Evolutionary conservation across 768 basidiomycete genomes (phyloP), one percentile per base, ranked within the genome.

Genomic region (Lentinula sp.): DNA sequence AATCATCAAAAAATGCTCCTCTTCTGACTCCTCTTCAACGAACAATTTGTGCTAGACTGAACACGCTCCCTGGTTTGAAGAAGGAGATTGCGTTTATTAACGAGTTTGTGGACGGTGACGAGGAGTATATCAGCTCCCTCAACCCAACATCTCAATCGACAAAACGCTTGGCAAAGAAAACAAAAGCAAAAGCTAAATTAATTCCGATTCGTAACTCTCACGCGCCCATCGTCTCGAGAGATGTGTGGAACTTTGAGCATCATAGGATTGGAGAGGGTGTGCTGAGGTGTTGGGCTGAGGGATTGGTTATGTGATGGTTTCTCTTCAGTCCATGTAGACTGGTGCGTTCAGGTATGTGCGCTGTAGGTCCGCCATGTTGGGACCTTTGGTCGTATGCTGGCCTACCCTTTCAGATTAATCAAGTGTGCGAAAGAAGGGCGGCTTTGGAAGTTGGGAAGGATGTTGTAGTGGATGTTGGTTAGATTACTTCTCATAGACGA

Each of bases 21-120:
- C 45, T 67, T 31, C 63, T 92, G 28, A 82, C 81, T 15, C 75
- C 81, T 1, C 68, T 78, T 10, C 91, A 94, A 68, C 78, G 71
- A 15, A 76, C 73, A 60, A 84, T 88, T 32, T 82, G 82, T 5
- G 72, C 71, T 5, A 80, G 76, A 70, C 75, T 94, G 40, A 93
- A 93, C 70, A 75, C 74, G 46, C 79, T 93, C 13, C 89, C 89
- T 0, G 67, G 93, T 48, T 79, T 84, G 75, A 74, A 75, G 74
- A 93, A 93, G 72, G 81, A 89, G 65, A 69, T 82, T 18, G 88
- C 82, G n/a, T 91, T 83, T 68, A 85, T 93, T 64, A 72, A 78
- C 21, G 71, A 73, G 18, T 46, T 40, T 15, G 13, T 31, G 70
- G 6, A 43, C 18, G 55, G 32, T 11, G 23, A 51, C 0, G 28